phyloP scores from a whole-genome alignment of 495 filamentous ascomycete species.

The Trichoderma virens region DNA sequence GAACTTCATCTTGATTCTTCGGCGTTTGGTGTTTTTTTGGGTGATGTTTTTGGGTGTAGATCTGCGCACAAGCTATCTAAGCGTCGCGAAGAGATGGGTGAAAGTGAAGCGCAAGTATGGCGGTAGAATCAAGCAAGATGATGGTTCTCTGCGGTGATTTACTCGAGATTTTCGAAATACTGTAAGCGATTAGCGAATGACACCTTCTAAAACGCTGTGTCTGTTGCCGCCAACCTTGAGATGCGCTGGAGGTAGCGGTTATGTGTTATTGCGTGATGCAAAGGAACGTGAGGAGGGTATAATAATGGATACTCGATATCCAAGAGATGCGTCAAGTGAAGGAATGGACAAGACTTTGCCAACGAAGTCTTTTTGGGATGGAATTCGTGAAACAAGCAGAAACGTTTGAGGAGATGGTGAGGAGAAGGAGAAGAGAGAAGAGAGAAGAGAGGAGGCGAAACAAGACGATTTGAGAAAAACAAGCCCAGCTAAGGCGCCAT shows the following conservation, averaged over 20 bases:
- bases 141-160: background rate
- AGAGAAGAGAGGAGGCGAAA: background rate
- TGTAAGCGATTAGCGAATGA: background rate
- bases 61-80: background rate
- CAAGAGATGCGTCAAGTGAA: constrained; percentile 24
- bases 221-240: no score
- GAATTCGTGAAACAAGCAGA: background rate
- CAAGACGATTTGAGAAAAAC: background rate
- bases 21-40: constrained; percentile 10
- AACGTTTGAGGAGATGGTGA: background rate
- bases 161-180: background rate
- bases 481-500: background rate
- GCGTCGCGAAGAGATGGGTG: background rate
- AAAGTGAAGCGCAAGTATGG: background rate
- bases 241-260: background rate
- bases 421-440: background rate
- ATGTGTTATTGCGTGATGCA: constrained; percentile 6
- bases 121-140: background rate
- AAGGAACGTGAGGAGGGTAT: constrained; percentile 19
- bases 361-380: constrained; percentile 39
- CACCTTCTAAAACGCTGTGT: background rate
- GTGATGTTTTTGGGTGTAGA: constrained; percentile 11
- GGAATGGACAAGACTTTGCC: constrained; percentile 43
- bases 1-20: constrained; percentile 30
- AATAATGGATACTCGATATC: constrained; percentile 35